These are phyloP conservation scores for Nemania sp. DNA, from an alignment of 2,329 filamentous ascomycete genomes.

Conservation along the genomic window DNA sequence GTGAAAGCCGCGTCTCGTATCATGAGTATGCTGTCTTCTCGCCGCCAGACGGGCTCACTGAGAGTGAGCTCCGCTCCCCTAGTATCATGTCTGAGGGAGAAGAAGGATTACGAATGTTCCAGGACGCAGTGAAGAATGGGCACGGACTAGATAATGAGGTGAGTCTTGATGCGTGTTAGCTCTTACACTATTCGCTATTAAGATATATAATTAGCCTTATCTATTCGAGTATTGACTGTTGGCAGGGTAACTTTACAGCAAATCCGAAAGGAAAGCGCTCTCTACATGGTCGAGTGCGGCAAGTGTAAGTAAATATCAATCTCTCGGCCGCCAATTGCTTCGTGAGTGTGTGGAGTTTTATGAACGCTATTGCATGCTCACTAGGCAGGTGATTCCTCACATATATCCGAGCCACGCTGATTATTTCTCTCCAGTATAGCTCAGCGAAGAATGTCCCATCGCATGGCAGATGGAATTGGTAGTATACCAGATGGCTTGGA, in stretches of 20 bases:
- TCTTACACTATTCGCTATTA: neutral
- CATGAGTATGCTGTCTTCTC: conserved; percentile 50
- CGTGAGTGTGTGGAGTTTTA: neutral
- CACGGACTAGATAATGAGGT: conserved; percentile 48
- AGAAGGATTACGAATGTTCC: conserved; percentile 48
- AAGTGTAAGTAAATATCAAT: conserved; percentile 43
- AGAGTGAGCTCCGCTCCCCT: conserved; percentile 44
- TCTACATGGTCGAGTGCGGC: conserved; percentile 46
- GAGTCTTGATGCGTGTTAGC: conserved; percentile 19
- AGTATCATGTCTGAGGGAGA: conserved; percentile 49
- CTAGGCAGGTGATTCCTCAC: neutral
- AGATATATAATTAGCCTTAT: neutral
- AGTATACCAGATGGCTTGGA: conserved; percentile 43
- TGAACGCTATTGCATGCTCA: neutral
- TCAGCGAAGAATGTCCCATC: conserved; percentile 41
- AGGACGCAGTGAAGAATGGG: conserved; percentile 43
- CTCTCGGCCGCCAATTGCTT: neutral
- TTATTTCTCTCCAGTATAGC: conserved; percentile 42
- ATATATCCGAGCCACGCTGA: neutral
- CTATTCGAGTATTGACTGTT: conserved; percentile 8
- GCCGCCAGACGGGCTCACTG: conserved; percentile 38
- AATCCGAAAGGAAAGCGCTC: conserved; percentile 43
- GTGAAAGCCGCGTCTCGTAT: conserved; percentile 48
- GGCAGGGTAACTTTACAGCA: conserved; percentile 47
- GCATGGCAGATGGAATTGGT: conserved; percentile 31